Evolutionary conservation across 345 rosid species (phyloP).

Genomic region (Linum usitatissimum): DNA sequence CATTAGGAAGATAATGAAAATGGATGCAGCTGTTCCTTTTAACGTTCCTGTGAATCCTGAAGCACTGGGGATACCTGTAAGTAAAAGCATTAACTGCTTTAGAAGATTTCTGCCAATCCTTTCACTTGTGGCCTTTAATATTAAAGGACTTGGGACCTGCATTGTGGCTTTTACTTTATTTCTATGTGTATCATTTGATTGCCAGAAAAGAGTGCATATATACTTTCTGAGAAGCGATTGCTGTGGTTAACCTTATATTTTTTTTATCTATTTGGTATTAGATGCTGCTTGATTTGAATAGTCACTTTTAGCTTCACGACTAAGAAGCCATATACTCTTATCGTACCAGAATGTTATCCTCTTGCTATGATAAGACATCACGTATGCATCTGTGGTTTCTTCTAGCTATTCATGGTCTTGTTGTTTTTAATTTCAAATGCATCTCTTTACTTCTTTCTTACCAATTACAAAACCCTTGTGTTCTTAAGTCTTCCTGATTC

Average conservation of each 20-base stretch:
- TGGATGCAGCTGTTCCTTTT: slow-evolving; percentile 97
- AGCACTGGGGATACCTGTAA: slow-evolving; percentile 96
- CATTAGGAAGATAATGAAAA: slow-evolving; percentile 91
- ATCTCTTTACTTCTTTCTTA: neutral
- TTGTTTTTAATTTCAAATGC: neutral
- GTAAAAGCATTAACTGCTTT: slow-evolving; percentile 10
- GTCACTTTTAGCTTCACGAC: neutral
- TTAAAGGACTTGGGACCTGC: slow-evolving; percentile 1
- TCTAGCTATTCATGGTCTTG: neutral
- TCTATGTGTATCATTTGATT: neutral
- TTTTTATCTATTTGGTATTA: neutral
- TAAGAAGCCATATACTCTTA: too few relatives aligned
- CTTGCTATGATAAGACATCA: neutral
- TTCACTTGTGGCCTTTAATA: neutral
- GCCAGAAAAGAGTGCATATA: neutral
- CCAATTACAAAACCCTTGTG: neutral
- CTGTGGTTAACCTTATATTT: neutral
- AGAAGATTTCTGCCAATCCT: neutral
- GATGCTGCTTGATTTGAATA: slow-evolving; percentile 1
- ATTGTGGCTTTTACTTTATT: neutral
- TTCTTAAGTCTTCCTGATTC: neutral
- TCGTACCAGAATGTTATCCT: neutral
- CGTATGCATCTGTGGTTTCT: neutral
- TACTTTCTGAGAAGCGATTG: neutral
- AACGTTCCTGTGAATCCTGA: slow-evolving; percentile 86